These are phyloP conservation scores for Penicillium odoratum DNA, from an alignment of 495 filamentous ascomycete genomes.

Conservation along the genomic window DNA sequence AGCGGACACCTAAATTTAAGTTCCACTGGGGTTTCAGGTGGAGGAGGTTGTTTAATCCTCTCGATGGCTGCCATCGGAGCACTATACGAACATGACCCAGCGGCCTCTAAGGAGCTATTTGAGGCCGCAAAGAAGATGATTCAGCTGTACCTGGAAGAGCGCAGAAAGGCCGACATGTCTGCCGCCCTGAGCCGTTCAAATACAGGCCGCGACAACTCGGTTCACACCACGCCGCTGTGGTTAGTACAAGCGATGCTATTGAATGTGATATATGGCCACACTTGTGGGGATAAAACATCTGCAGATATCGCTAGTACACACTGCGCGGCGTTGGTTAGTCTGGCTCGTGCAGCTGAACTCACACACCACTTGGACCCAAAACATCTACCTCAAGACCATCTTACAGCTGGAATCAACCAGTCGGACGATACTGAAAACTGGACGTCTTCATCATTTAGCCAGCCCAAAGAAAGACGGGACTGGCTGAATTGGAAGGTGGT, in stretches of 20 bases:
- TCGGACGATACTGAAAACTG: constrained; percentile 26
- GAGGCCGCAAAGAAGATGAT: constrained; percentile 96
- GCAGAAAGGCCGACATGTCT: constrained; percentile 84
- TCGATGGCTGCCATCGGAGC: constrained; percentile 97
- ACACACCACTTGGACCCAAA: constrained; percentile 48
- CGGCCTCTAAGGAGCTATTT: constrained; percentile 81
- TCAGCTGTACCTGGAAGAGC: constrained; percentile 87
- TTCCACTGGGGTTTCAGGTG: constrained; percentile 67
- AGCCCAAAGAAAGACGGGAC: constrained; percentile 71
- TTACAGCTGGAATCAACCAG: constrained; percentile 21
- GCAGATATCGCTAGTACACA: constrained; percentile 91
- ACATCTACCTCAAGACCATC: constrained; percentile 42
- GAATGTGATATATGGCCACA: constrained; percentile 94
- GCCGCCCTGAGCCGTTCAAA: constrained; percentile 68
- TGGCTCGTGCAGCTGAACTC: constrained; percentile 84
- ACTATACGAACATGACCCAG: constrained; percentile 84
- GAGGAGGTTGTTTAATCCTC: constrained; percentile 86
- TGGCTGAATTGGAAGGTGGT: constrained; percentile 87
- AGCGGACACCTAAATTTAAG: constrained; percentile 56
- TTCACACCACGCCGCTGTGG: constrained; percentile 87
- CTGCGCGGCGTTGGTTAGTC: constrained; percentile 84
- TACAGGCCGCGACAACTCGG: constrained; percentile 60
- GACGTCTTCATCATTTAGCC: constrained; percentile 37
- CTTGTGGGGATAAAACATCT: constrained; percentile 87
- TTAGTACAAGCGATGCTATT: constrained; percentile 98